Evolutionary conservation across 179 eudicot genomes (phyloP).

Genomic region (Camellia oleifera): DNA sequence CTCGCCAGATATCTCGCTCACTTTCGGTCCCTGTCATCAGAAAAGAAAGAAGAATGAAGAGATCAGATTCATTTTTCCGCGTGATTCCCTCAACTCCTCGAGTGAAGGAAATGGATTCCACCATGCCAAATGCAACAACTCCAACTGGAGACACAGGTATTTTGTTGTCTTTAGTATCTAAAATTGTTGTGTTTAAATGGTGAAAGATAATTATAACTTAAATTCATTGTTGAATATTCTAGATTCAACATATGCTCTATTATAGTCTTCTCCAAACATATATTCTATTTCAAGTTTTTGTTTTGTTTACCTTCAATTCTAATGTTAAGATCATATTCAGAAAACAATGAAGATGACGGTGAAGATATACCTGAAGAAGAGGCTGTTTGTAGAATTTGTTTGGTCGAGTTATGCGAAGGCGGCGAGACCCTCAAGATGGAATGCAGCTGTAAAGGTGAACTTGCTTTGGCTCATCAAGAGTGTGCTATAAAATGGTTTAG

Average conservation of each 20-base stretch:
- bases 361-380: slow-evolving; percentile 90
- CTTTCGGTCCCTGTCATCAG: slow-evolving; percentile 69
- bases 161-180: slow-evolving; percentile 15
- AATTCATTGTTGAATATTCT: not conserved
- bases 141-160: slow-evolving; percentile 52
- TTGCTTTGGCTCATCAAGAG: slow-evolving; percentile 83
- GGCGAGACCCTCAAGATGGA: slow-evolving; percentile 88
- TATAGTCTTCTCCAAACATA: not conserved
- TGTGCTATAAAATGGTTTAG: slow-evolving; percentile 92
- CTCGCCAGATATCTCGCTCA: slow-evolving; percentile 52
- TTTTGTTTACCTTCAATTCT: not conserved
- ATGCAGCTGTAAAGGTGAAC: slow-evolving; percentile 93
- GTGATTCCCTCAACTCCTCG: slow-evolving; percentile 84
- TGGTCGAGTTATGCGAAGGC: slow-evolving; percentile 78
- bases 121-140: slow-evolving; percentile 32
- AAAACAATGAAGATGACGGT: slow-evolving; percentile 30
- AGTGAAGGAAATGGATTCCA: slow-evolving; percentile 40
- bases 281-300: not conserved
- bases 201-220: not conserved
- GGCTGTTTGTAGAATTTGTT: slow-evolving; percentile 87
- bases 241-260: not conserved
- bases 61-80: slow-evolving; percentile 61
- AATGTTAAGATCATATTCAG: slow-evolving; percentile 1
- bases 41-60: slow-evolving; percentile 55
- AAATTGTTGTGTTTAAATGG: not conserved